Conservation (phyloP, 2,329 filamentous ascomycete species). For the Diaporthe sp. region DNA sequence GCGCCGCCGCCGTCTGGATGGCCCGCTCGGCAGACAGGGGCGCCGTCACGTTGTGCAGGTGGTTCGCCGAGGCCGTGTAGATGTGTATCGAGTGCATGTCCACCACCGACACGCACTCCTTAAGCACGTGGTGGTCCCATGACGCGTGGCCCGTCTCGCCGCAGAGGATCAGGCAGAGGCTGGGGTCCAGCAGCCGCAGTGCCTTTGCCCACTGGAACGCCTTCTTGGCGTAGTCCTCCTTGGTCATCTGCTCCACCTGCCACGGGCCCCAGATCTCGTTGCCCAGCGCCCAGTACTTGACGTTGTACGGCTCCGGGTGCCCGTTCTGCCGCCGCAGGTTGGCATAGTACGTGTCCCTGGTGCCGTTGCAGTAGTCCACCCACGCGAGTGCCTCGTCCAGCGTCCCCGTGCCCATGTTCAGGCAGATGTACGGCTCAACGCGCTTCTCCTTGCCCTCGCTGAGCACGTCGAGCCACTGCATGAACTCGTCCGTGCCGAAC, state of each 20-base stretch:
- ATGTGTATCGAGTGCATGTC: slow-evolving; percentile 87
- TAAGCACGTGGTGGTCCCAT: slow-evolving; percentile 81
- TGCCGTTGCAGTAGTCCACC: slow-evolving; percentile 89
- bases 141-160: slow-evolving; percentile 75
- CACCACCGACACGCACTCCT: slow-evolving; percentile 73
- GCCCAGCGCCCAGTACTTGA: slow-evolving; percentile 88
- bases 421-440: slow-evolving; percentile 81
- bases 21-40: slow-evolving; percentile 78
- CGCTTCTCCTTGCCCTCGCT: slow-evolving; percentile 68
- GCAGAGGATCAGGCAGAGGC: slow-evolving; percentile 77
- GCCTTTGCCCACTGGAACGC: slow-evolving; percentile 80
- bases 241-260: slow-evolving; percentile 76
- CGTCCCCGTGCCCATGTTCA: slow-evolving; percentile 84
- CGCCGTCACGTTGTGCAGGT: slow-evolving; percentile 66
- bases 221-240: slow-evolving; percentile 75
- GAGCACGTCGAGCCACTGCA: slow-evolving; percentile 80
- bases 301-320: slow-evolving; percentile 78
- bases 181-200: slow-evolving; percentile 77
- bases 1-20: slow-evolving; percentile 74
- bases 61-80: slow-evolving; percentile 71
- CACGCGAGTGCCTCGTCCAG: slow-evolving; percentile 71
- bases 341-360: slow-evolving; percentile 82
- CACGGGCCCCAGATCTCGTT: slow-evolving; percentile 78
- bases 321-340: slow-evolving; percentile 83
- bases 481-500: slow-evolving; percentile 89